Evolutionary conservation across 2,329 filamentous ascomycete species (phyloP).

Genomic region (Pseudocercospora musae): DNA sequence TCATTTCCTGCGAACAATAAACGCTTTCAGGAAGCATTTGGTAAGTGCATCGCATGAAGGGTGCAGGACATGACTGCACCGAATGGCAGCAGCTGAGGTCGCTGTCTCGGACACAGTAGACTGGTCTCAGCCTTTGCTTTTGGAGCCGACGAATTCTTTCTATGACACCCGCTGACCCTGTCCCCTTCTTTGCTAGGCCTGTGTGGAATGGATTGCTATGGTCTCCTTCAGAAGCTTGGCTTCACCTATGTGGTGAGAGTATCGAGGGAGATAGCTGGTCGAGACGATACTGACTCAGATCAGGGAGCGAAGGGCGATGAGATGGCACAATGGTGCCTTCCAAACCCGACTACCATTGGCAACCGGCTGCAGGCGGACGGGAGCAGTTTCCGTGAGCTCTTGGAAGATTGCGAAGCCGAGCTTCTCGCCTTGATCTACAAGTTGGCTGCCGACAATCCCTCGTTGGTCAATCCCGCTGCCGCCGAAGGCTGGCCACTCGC

Average conservation of each 20-base stretch:
- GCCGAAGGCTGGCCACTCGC: slow-evolving; percentile 32
- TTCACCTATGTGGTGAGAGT: slow-evolving; percentile 45
- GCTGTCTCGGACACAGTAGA: not conserved
- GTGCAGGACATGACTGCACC: not conserved
- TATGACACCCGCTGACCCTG: not conserved
- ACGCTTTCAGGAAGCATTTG: slow-evolving; percentile 62
- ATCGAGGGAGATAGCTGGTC: not conserved
- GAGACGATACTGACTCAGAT: not conserved
- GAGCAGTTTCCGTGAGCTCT: slow-evolving; percentile 38
- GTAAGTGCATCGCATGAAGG: slow-evolving; percentile 24
- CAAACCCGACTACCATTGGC: slow-evolving; percentile 23
- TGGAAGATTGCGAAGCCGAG: slow-evolving; percentile 61
- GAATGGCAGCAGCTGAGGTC: not conserved
- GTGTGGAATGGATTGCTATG: slow-evolving; percentile 52
- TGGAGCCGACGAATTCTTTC: not conserved
- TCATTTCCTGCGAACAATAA: slow-evolving; percentile 60
- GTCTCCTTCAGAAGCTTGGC: slow-evolving; percentile 56
- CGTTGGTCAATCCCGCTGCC: slow-evolving; percentile 28
- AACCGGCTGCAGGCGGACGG: slow-evolving; percentile 26
- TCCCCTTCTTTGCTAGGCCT: not conserved
- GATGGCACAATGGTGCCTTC: slow-evolving; percentile 29
- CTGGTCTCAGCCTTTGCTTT: too few relatives aligned
- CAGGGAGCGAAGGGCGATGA: slow-evolving; percentile 8
- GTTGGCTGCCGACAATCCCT: slow-evolving; percentile 23
- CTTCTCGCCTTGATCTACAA: slow-evolving; percentile 52